phyloP scores from a whole-genome alignment of 345 rosid genomes.

The Schrenkiella parvula region DNA sequence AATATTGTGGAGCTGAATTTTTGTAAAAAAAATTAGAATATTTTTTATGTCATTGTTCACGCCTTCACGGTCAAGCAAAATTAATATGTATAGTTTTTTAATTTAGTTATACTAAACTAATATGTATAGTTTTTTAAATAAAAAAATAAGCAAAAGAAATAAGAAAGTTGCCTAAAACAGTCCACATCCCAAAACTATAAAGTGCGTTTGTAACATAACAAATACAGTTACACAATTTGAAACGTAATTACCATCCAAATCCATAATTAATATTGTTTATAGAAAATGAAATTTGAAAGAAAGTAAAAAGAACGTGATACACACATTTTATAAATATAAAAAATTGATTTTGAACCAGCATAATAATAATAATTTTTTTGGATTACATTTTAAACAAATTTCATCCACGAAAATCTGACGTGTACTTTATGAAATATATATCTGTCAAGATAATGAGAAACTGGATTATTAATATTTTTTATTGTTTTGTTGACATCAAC shows the following conservation, averaged over 20 bases:
- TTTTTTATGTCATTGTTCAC: background rate
- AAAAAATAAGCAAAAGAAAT: background rate
- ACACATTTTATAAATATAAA: background rate
- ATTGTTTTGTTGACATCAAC: background rate
- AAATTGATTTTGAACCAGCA: background rate
- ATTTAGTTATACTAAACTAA: no score
- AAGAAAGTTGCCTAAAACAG: background rate
- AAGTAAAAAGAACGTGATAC: background rate
- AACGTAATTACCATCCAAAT: background rate
- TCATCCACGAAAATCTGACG: conserved; percentile 14
- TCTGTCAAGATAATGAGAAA: conserved; percentile 24
- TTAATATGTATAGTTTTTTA: background rate
- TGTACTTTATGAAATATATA: background rate
- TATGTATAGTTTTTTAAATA: background rate
- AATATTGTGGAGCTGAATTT: background rate
- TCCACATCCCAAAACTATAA: background rate
- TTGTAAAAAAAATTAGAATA: no score
- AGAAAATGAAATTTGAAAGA: background rate
- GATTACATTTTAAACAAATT: background rate
- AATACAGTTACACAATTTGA: background rate
- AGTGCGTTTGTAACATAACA: background rate
- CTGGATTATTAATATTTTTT: background rate
- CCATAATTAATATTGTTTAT: background rate
- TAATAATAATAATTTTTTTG: background rate
- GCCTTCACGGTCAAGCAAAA: background rate